Conservation (phyloP, 1,284 basidiomycete genomes). For the Gymnopus androsaceus region DNA sequence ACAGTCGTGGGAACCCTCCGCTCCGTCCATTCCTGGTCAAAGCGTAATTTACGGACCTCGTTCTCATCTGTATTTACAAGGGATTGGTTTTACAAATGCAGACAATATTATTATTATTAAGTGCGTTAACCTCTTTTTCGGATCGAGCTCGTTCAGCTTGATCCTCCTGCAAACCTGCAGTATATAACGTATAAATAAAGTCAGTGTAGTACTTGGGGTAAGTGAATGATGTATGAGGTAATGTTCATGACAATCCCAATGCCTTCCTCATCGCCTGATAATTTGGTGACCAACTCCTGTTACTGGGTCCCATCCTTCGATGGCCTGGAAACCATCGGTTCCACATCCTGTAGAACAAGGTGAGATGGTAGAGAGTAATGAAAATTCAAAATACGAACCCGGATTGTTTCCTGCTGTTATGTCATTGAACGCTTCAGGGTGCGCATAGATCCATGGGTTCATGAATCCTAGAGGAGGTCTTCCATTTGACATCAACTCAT, state of each 20-base stretch:
- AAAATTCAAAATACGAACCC: background rate
- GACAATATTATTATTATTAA: too few species aligned
- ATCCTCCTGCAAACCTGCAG: too few species aligned
- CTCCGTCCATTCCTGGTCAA: too few species aligned
- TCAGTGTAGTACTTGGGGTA: too few species aligned
- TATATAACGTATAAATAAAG: too few species aligned
- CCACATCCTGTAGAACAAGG: constrained; percentile 20
- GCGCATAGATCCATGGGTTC: constrained; percentile 17
- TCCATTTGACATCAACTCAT: constrained; percentile 50
- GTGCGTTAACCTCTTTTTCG: too few species aligned
- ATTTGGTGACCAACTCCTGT: constrained; percentile 13
- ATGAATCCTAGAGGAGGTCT: constrained; percentile 46
- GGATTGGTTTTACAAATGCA: too few species aligned
- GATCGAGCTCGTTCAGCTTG: too few species aligned
- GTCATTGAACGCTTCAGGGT: constrained; percentile 14
- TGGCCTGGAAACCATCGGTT: constrained; percentile 15
- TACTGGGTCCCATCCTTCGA: constrained; percentile 9
- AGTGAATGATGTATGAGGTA: too few species aligned
- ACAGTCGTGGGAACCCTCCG: too few species aligned
- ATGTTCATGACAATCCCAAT: constrained; percentile 10
- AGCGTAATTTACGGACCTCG: too few species aligned
- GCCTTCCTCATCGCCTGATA: constrained; percentile 10
- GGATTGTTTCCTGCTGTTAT: constrained; percentile 13
- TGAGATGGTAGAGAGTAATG: background rate
- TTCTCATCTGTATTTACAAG: too few species aligned